Base-by-base conservation (phyloP, 2,329 filamentous ascomycete genomes). In the Phoma sp. region DNA sequence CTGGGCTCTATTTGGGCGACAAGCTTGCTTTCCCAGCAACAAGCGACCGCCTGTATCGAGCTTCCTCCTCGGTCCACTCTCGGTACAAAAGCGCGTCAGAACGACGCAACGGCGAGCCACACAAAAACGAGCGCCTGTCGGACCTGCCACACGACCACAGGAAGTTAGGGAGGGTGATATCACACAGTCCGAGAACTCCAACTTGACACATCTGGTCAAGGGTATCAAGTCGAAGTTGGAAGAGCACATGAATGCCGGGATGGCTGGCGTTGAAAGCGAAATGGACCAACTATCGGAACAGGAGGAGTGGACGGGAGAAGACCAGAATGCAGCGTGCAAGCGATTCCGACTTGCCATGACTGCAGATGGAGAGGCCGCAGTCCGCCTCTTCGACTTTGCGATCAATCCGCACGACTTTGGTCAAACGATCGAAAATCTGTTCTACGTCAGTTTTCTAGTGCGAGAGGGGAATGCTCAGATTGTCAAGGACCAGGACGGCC, bases 361-460 rank as follows among this genome's bases (percentile, higher is more conserved):
- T 17, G 86, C 39, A 1, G 58, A 87, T 2, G 88, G 87, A 1
- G 90, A 91, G 15, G 27, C 67, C 13, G 67, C 64, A 8, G 84
- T 96, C 3, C 86, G 90, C 44, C 77, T 97, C 12, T 89, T 97
- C 73, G 87, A 89, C 47, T 98, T 97, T 64, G 91, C 92, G 36
- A 84, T 98, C 61, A 96, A 99, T 65, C 95, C 95, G 0, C 80
- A 80, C 35, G 96, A 92, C 0, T 99, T 98, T 68, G 91, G 91
- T 0, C 95, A 99, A 75, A 96, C 92, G 0, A 88, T 99, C 6
- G 95, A 99, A 73, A 99, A 99, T 67, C 81, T 99, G 67, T 99
- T 99, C 75, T 98, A 98, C 73, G 85, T 96, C 64, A 96, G 91
- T 72, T 99, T 99, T 70, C 78, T 99, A 57, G 92, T 98, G 56